Evolutionary conservation across 805 yeast species (phyloP).

Genomic region (Monosporozyma siamensis): DNA sequence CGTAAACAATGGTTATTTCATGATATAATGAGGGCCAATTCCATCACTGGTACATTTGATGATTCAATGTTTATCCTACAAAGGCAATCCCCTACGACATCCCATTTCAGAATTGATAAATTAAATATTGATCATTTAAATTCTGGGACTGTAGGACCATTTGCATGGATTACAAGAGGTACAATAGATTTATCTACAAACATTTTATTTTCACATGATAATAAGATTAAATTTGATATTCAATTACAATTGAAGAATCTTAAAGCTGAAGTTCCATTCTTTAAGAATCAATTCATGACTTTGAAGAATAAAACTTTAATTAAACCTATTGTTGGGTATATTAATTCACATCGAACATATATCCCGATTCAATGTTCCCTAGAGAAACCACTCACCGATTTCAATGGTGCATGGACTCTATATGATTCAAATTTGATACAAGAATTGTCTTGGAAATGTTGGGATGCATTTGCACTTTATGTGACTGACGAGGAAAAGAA

Average conservation of each 20-base stretch:
- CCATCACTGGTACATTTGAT: conserved; percentile 86
- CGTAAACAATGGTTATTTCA: conserved; percentile 91
- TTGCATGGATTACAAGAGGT: conserved; percentile 94
- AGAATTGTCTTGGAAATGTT: conserved; percentile 80
- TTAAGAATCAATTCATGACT: conserved; percentile 68
- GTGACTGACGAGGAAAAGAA: conserved; percentile 81
- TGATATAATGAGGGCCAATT: conserved; percentile 76
- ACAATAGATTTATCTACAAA: conserved; percentile 91
- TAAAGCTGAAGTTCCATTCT: conserved; percentile 80
- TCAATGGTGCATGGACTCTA: conserved; percentile 93
- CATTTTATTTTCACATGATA: conserved; percentile 65
- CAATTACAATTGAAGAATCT: conserved; percentile 76
- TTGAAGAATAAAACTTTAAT: conserved; percentile 86
- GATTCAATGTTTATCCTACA: conserved; percentile 59
- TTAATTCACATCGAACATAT: conserved; percentile 80
- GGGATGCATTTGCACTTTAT: conserved; percentile 81
- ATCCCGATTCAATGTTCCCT: conserved; percentile 81
- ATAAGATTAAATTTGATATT: conserved; percentile 46
- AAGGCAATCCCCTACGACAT: conserved; percentile 8
- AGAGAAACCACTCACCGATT: conserved; percentile 69
- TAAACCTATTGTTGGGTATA: conserved; percentile 91
- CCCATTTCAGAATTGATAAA: conserved; percentile 76
- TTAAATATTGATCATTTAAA: conserved; percentile 82
- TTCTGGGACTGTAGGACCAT: conserved; percentile 85
- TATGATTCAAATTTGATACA: conserved; percentile 88